A percentile compares a stretch with the other conserved stretches of the same genome.
Conservation (phyloP, 371 early-diverging fungal genomes). For the Umbelopsis sp. region DNA sequence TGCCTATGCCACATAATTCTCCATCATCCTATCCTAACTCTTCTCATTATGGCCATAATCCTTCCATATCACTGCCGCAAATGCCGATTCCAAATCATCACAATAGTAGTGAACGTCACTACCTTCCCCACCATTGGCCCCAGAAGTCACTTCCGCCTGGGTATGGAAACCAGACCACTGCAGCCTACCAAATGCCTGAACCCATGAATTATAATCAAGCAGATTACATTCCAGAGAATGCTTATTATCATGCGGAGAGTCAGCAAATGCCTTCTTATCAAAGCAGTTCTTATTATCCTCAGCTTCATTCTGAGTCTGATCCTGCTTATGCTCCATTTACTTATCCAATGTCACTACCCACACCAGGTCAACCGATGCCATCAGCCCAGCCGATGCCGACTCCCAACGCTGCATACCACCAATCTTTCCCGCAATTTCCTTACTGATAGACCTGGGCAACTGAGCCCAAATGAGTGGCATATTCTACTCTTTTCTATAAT, state of each 20-base stretch:
- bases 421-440: background rate
- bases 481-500: too few species aligned
- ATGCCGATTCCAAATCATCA: background rate
- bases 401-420: background rate
- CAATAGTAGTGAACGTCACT: background rate
- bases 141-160: background rate
- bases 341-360: background rate
- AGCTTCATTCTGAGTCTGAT: background rate
- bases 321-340: conserved; percentile 4
- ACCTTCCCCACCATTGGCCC: background rate
- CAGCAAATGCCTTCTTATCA: background rate
- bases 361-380: background rate
- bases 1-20: background rate
- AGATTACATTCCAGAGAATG: background rate
- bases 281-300: background rate
- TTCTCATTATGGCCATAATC: background rate
- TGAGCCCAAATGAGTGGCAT: too few species aligned
- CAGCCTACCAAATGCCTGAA: background rate
- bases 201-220: background rate
- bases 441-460: background rate
- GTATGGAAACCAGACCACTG: background rate
- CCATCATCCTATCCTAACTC: background rate
- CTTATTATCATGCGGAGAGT: background rate
- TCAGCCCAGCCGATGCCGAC: background rate
- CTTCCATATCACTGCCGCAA: background rate